phyloP scores from a whole-genome alignment of 2,329 filamentous ascomycete species.

The Fusarium metavorans region DNA sequence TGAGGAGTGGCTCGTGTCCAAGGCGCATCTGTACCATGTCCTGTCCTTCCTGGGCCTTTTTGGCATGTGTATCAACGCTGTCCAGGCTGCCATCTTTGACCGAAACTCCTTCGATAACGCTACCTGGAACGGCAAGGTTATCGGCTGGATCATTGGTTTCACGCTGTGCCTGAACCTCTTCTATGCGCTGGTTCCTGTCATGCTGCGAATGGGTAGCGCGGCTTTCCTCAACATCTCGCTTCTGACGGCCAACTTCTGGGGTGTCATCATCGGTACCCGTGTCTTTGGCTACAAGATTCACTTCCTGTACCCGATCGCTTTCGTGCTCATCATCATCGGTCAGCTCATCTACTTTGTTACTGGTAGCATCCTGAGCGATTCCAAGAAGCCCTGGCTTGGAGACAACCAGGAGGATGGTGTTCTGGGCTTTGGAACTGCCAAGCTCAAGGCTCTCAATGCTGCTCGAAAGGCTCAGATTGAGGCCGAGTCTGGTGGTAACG shows the following conservation, averaged over 20 bases:
- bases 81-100: constrained; percentile 93
- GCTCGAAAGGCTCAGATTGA: constrained; percentile 58
- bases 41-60: constrained; percentile 91
- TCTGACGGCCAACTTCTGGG: constrained; percentile 97
- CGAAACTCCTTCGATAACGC: constrained; percentile 75
- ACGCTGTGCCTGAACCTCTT: constrained; percentile 86
- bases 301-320: constrained; percentile 95
- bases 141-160: constrained; percentile 89
- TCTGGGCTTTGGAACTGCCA: constrained; percentile 86
- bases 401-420: constrained; percentile 85
- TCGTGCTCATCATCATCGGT: constrained; percentile 90
- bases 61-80: constrained; percentile 90
- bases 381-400: constrained; percentile 95
- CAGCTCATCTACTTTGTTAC: constrained; percentile 89
- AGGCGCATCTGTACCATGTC: constrained; percentile 90
- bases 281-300: constrained; percentile 86
- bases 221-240: constrained; percentile 98
- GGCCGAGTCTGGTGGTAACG: constrained; percentile 39
- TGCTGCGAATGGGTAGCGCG: constrained; percentile 89
- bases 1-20: constrained; percentile 93
- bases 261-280: constrained; percentile 88
- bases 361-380: constrained; percentile 85
- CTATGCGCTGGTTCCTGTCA: constrained; percentile 86
- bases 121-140: constrained; percentile 75
- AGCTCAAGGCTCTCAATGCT: constrained; percentile 75